phyloP scores from a whole-genome alignment of 73 alveolate genomes.

The Halteria grandinella region DNA sequence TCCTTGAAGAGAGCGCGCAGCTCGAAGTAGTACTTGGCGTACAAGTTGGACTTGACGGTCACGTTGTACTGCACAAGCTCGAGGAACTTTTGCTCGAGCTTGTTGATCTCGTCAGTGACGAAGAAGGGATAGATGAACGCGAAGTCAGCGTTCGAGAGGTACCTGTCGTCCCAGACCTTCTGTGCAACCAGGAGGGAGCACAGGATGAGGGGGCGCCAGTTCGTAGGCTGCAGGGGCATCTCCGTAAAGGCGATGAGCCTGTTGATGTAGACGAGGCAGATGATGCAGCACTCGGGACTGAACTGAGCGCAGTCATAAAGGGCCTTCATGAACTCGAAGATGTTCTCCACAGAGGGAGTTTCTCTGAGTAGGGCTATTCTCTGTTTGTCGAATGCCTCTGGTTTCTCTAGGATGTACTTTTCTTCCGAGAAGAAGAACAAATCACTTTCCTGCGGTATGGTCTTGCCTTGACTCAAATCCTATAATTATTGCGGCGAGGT shows the following conservation, averaged over 20 bases:
- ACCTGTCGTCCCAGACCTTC: constrained; percentile 99
- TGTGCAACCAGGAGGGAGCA: constrained; percentile 95
- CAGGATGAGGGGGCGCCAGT: constrained; percentile 98
- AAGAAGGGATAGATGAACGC: constrained; percentile 98
- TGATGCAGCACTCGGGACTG: constrained; percentile 96
- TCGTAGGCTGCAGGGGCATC: constrained; percentile 94
- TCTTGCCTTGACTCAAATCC: constrained; percentile 85
- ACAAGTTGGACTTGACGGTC: constrained; percentile 91
- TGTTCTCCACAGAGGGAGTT: constrained; percentile 96
- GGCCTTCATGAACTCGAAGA: constrained; percentile 96
- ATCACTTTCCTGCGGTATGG: constrained; percentile 91
- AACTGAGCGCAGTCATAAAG: constrained; percentile 97
- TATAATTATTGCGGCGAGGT: too few relatives aligned
- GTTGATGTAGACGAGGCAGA: constrained; percentile 94
- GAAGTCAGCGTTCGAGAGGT: constrained; percentile 94
- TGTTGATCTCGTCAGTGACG: constrained; percentile 94
- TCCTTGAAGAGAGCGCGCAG: constrained; percentile 92
- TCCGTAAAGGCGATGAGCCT: constrained; percentile 97
- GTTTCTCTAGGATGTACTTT: constrained; percentile 95
- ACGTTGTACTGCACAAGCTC: constrained; percentile 91
- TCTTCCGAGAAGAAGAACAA: constrained; percentile 96
- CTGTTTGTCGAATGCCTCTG: constrained; percentile 92
- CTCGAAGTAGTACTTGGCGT: constrained; percentile 98
- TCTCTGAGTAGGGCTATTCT: constrained; percentile 87
- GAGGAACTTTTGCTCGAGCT: constrained; percentile 93